Conservation (phyloP, 441 rosid species). For the Theobroma grandiflorum region DNA sequence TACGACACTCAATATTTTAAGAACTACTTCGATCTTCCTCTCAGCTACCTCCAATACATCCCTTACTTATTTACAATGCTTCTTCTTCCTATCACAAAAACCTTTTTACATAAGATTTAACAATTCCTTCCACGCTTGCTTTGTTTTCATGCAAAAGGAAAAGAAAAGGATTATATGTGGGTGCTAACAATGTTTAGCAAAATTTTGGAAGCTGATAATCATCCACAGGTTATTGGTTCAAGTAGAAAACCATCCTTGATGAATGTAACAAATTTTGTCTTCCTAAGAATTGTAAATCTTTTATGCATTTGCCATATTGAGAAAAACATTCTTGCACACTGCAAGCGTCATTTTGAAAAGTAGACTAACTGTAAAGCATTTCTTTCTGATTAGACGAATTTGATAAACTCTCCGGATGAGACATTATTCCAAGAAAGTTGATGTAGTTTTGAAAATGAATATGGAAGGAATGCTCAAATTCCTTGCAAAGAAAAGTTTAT, state of each 20-base stretch:
- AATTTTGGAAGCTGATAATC: not conserved
- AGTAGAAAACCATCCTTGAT: slow-evolving; percentile 10
- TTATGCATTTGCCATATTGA: slow-evolving; percentile 24
- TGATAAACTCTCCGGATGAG: not conserved
- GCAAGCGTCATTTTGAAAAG: not conserved
- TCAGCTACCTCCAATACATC: no score
- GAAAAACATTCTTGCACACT: slow-evolving; percentile 10
- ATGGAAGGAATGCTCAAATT: not conserved
- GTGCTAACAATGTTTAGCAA: not conserved
- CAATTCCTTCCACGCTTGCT: slow-evolving; percentile 7
- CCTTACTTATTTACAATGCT: no score
- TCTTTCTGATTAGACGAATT: not conserved
- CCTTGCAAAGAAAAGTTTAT: not conserved
- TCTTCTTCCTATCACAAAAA: no score
- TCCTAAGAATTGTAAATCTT: not conserved
- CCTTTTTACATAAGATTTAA: not conserved
- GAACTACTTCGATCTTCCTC: no score
- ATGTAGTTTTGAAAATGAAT: not conserved
- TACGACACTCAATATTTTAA: no score
- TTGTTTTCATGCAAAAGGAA: not conserved
- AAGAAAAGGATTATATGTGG: slow-evolving; percentile 7
- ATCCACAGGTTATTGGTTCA: not conserved
- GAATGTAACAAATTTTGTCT: not conserved
- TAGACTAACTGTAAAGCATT: not conserved
- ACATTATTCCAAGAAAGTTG: not conserved